Percentiles rank a stretch among this genome's conserved stretches.
Evolutionary conservation across 1,284 basidiomycete species (phyloP).

Genomic region (Puccinia polysora): DNA sequence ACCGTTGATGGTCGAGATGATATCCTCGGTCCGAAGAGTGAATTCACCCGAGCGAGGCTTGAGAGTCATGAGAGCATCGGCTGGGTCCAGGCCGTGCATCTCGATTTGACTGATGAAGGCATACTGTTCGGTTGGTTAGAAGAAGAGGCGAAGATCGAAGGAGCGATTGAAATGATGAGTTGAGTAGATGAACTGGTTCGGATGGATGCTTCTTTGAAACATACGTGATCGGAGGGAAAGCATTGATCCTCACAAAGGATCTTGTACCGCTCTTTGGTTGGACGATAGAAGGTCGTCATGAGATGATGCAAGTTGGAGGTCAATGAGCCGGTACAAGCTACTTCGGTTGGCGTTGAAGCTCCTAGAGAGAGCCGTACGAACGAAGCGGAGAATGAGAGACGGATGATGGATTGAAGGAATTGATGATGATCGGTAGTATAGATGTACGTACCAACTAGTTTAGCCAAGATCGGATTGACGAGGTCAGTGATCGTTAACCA

Average conservation of each 20-base stretch:
- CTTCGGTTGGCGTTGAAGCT: constrained; percentile 71
- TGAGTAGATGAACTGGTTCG: background rate
- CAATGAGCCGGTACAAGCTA: constrained; percentile 87
- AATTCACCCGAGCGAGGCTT: constrained; percentile 75
- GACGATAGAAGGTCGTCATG: constrained; percentile 89
- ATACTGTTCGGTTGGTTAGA: constrained; percentile 62
- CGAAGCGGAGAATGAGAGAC: background rate
- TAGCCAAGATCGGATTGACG: constrained; percentile 70
- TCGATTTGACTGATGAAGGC: constrained; percentile 83
- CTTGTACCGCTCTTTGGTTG: constrained; percentile 76
- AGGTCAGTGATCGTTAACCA: constrained; percentile 78
- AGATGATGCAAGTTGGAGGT: constrained; percentile 92
- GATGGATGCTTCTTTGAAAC: constrained; percentile 47
- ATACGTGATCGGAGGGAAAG: constrained; percentile 89
- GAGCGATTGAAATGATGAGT: constrained; percentile 10
- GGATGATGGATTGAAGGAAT: background rate
- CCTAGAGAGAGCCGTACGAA: constrained; percentile 57
- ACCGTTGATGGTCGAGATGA: constrained; percentile 68
- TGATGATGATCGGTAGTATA: background rate
- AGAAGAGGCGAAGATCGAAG: constrained; percentile 1
- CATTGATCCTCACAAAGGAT: constrained; percentile 90
- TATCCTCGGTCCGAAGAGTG: constrained; percentile 83
- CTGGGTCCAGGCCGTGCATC: constrained; percentile 73
- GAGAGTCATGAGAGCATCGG: constrained; percentile 71
- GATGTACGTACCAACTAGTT: constrained; percentile 65